Conservation (phyloP, 1,284 basidiomycete genomes). For the Pterulicium gracile region DNA sequence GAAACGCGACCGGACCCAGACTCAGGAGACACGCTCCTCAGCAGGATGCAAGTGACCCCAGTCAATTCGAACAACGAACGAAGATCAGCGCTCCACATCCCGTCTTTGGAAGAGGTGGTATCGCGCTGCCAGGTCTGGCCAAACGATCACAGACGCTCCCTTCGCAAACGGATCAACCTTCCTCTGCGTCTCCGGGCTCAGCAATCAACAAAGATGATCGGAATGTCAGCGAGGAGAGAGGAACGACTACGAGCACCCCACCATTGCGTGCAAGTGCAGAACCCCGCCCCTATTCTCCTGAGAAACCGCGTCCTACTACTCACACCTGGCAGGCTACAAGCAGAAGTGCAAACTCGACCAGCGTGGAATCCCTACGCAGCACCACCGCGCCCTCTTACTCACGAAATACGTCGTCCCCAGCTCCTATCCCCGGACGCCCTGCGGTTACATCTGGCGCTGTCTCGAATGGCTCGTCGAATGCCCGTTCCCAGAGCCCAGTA, state of each 20-base stretch:
- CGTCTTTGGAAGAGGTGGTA: conserved; percentile 58
- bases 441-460: too few relatives aligned
- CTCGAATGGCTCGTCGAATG: too few relatives aligned
- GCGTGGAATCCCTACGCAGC: too few relatives aligned
- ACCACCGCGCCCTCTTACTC: too few relatives aligned
- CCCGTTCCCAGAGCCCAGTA: too few relatives aligned
- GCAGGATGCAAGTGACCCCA: conserved; percentile 50
- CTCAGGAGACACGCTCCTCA: conserved; percentile 64
- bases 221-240: not conserved
- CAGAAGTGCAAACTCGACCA: too few relatives aligned
- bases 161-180: too few relatives aligned
- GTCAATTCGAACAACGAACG: conserved; percentile 53
- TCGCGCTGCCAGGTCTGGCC: conserved; percentile 61
- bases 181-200: too few relatives aligned
- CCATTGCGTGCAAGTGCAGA: not conserved
- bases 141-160: not conserved
- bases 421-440: too few relatives aligned
- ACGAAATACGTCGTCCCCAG: too few relatives aligned
- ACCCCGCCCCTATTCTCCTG: not conserved
- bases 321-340: too few relatives aligned
- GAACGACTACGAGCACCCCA: not conserved
- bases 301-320: not conserved
- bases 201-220: too few relatives aligned
- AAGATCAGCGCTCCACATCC: conserved; percentile 49
- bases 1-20: conserved; percentile 56